These are phyloP conservation scores for Anthracocystis setariae DNA, from an alignment of 1,284 basidiomycete genomes.

Conservation along the genomic window DNA sequence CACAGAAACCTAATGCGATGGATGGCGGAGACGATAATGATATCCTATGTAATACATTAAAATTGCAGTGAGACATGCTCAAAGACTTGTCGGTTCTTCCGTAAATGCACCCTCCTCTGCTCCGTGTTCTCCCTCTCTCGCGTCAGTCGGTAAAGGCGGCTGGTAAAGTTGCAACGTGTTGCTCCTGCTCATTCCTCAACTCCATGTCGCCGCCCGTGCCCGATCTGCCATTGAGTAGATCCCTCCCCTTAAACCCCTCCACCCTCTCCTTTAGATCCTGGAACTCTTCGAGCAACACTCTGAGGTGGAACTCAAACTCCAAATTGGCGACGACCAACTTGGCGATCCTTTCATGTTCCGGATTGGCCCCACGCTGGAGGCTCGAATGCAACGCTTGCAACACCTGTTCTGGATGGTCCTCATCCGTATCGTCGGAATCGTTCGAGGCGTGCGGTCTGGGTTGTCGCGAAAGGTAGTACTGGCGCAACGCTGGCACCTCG, in stretches of 20 bases:
- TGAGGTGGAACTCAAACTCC: conserved; percentile 37
- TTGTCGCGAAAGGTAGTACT: conserved; percentile 39
- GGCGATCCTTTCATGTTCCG: conserved; percentile 32
- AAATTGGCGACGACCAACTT: conserved; percentile 34
- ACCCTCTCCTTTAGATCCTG: conserved; percentile 35
- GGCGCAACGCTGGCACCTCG: conserved; percentile 33
- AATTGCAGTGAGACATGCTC: background rate
- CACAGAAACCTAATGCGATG: background rate
- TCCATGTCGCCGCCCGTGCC: no score
- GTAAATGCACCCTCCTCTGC: background rate
- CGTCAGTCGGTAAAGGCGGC: no score
- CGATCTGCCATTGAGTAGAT: no score
- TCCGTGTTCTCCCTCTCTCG: background rate
- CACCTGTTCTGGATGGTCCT: conserved; percentile 8
- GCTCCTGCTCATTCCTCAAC: conserved; percentile 1
- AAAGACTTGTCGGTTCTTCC: background rate
- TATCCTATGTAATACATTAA: no score
- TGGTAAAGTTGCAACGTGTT: background rate
- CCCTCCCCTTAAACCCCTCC: conserved; percentile 26
- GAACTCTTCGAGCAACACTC: conserved; percentile 17
- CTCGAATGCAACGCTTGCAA: conserved; percentile 23
- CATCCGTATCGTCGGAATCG: no score
- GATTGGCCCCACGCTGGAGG: conserved; percentile 27
- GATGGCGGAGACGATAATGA: no score
- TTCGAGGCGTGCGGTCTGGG: background rate